Base-by-base conservation (phyloP, 1,284 basidiomycete genomes). In the Fomitopsis schrenkii region DNA sequence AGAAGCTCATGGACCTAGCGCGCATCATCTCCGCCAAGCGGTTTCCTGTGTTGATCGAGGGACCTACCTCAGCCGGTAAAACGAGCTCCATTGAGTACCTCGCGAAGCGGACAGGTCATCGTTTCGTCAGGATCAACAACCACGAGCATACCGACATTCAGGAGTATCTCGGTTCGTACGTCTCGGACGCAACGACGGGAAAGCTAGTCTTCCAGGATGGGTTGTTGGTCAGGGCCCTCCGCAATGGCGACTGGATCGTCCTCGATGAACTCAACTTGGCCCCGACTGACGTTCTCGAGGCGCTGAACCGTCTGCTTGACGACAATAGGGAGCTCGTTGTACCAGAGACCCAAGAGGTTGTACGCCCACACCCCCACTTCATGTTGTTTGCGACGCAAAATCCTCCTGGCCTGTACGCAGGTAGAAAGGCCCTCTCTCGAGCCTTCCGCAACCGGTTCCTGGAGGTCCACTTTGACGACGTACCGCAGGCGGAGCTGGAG, bases 91-190 rank as follows among this genome's bases (percentile, higher is more conserved):
- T 99, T 61, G 96, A 98, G 77, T 98, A 97, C 74, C 86, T 99
- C 26, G 97, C 97, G 2, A 86, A 86, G 62, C 84, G 93, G 62
- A 98, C 97, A 0, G 97, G 97, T 0, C 97, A 99, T 78, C 86
- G 86, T 35, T 99, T 99, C 73, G 90, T 99, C 33, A 93, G 97
- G 41, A 98, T 99, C 83, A 99, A 99, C 79, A 99, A 99, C 71
- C 97, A 99, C 77, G 97, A 99, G 70, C 97, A 99, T 72, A 99
- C 97, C 5, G 97, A 99, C 74, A 96, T 97, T 56, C 97, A 99
- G 72, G 97, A 99, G 73, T 99, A 99, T 72, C 83, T 99, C 57
- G 97, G 97, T 6, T 96, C 95, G 0, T 99, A 99, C 71, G 88
- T 97, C 15, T 96, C 97, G 1, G 96, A 99, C 74, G 87, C 95